These are phyloP conservation scores for Kwoniella bestiolae DNA, from an alignment of 768 basidiomycete species.

Conservation along the genomic window DNA sequence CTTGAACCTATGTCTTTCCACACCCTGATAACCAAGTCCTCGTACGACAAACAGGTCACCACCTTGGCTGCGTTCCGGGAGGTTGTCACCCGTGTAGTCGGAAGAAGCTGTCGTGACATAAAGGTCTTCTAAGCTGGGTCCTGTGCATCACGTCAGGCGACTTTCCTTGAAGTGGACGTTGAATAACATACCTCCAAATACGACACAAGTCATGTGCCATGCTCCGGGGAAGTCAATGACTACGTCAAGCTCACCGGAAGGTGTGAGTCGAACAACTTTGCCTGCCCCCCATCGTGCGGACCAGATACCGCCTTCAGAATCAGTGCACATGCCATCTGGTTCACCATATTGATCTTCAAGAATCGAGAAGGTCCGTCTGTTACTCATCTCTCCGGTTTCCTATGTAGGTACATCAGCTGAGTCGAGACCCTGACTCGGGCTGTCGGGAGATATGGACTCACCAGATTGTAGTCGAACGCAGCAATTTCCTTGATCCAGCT, in stretches of 20 bases:
- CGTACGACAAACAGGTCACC: constrained; percentile 8
- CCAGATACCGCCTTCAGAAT: constrained; percentile 16
- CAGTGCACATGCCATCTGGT: constrained; percentile 22
- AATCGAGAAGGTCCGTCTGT: constrained; percentile 2
- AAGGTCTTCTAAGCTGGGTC: constrained; percentile 8
- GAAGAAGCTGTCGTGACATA: constrained; percentile 12
- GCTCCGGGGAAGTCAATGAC: constrained; percentile 35
- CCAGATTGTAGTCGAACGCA: constrained; percentile 19
- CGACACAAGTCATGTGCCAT: constrained; percentile 35
- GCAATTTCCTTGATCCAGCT: constrained; percentile 17
- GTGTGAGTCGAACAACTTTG: constrained; percentile 12
- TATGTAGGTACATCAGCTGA: not conserved
- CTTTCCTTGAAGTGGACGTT: not conserved
- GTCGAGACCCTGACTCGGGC: too few species aligned
- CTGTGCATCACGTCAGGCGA: not conserved
- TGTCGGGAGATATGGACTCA: not conserved
- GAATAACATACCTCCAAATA: constrained; percentile 23
- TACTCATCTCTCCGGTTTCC: constrained; percentile 8
- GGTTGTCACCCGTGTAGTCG: constrained; percentile 9
- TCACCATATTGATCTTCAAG: not conserved
- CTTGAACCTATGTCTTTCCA: constrained; percentile 13
- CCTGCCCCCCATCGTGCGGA: constrained; percentile 17
- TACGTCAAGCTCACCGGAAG: constrained; percentile 25
- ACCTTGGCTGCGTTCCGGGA: constrained; percentile 5
- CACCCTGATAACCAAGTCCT: not conserved